These are phyloP conservation scores for Pyricularia grisea DNA, from an alignment of 2,329 filamentous ascomycete species.

Conservation along the genomic window DNA sequence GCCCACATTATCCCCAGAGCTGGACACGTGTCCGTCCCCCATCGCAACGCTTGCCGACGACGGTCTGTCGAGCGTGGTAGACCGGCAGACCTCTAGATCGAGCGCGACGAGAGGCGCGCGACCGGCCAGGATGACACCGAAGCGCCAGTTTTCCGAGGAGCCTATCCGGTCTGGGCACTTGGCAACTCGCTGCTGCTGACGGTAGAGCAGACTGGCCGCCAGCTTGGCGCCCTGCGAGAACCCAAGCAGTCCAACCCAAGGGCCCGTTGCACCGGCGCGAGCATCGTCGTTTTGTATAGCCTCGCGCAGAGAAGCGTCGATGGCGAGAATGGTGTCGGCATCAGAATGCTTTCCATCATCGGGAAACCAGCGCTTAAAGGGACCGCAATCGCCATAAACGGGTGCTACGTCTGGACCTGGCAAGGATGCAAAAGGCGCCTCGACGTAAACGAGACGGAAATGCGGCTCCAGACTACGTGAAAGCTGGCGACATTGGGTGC, in stretches of 20 bases:
- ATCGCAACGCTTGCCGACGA: slow-evolving; percentile 30
- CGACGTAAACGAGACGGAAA: slow-evolving; percentile 63
- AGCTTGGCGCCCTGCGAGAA: slow-evolving; percentile 61
- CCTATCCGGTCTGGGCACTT: background rate
- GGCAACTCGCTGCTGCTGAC: background rate
- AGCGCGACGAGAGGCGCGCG: slow-evolving; percentile 13
- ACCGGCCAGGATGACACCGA: slow-evolving; percentile 25
- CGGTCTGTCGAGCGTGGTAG: slow-evolving; percentile 6
- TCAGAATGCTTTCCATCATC: slow-evolving; percentile 10
- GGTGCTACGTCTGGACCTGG: slow-evolving; percentile 43
- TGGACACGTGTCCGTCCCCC: slow-evolving; percentile 19
- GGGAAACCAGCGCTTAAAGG: slow-evolving; percentile 39
- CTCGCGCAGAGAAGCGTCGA: background rate
- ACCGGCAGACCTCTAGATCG: background rate
- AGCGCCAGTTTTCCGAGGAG: slow-evolving; percentile 4
- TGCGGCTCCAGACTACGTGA: slow-evolving; percentile 33
- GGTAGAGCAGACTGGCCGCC: slow-evolving; percentile 47
- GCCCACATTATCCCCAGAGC: slow-evolving; percentile 22
- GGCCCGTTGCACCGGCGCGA: slow-evolving; percentile 36
- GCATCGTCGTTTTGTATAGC: slow-evolving; percentile 43
- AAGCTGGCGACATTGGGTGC: slow-evolving; percentile 51
- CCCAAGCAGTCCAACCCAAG: slow-evolving; percentile 51
- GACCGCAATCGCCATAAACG: slow-evolving; percentile 31
- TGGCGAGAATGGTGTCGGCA: slow-evolving; percentile 31
- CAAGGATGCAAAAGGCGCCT: slow-evolving; percentile 57